These are phyloP conservation scores for Apophysomyces trapeziformis DNA, from an alignment of 371 early-diverging fungal species.

Conservation along the genomic window DNA sequence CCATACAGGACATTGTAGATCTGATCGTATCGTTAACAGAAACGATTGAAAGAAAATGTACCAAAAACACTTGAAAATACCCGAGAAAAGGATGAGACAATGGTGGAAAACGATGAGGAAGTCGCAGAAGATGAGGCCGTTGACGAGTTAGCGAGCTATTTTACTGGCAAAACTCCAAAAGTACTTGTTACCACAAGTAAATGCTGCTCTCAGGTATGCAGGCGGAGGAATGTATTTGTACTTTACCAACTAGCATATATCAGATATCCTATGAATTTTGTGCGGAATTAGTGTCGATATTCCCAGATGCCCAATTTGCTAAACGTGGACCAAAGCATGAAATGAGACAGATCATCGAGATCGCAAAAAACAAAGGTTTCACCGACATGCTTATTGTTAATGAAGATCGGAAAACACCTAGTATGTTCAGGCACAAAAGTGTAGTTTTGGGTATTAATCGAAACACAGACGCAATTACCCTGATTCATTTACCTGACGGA, in stretches of 20 bases:
- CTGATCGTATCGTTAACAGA: conserved; percentile 39
- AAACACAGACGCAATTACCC: conserved; percentile 77
- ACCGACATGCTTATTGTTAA: conserved; percentile 93
- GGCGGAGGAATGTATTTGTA: neutral
- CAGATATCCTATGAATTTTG: conserved; percentile 81
- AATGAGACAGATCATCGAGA: conserved; percentile 89
- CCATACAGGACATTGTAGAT: neutral
- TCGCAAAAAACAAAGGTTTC: conserved; percentile 86
- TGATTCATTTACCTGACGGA: conserved; percentile 96
- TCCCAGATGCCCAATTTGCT: conserved; percentile 91
- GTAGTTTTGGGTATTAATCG: neutral
- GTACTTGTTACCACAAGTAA: conserved; percentile 94
- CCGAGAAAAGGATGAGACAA: conserved; percentile 92
- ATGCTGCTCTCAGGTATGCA: conserved; percentile 52
- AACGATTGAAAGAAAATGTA: conserved; percentile 88
- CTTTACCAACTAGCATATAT: neutral
- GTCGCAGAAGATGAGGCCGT: conserved; percentile 87
- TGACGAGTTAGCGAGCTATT: conserved; percentile 94
- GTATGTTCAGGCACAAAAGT: conserved; percentile 53
- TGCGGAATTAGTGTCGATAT: conserved; percentile 86
- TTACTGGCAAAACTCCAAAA: conserved; percentile 88
- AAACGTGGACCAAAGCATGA: conserved; percentile 88
- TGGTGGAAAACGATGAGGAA: conserved; percentile 83
- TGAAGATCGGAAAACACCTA: conserved; percentile 90
- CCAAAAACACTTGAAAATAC: conserved; percentile 94